These are phyloP conservation scores for Boletus edulis DNA, from an alignment of 768 basidiomycete species.

Conservation along the genomic window DNA sequence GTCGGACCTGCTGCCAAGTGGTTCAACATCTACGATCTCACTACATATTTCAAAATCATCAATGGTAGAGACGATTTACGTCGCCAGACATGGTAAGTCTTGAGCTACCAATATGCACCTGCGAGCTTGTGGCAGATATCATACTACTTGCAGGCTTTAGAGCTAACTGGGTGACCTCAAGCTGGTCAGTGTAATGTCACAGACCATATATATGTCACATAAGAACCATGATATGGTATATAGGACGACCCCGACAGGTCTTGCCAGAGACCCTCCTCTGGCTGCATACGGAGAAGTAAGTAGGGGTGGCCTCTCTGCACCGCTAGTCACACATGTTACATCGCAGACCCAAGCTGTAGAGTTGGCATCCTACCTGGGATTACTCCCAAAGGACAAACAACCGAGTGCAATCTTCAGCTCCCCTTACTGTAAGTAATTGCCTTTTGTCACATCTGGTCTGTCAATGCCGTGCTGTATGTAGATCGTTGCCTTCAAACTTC, in stretches of 20 bases:
- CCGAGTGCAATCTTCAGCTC: constrained; percentile 84
- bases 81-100: constrained; percentile 42
- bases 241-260: constrained; percentile 65
- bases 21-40: neutral
- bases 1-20: too few species aligned
- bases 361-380: constrained; percentile 59
- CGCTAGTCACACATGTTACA: neutral
- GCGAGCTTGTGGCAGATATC: too few species aligned
- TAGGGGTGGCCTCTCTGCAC: too few species aligned
- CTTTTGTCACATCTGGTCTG: neutral
- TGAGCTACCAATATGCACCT: too few species aligned
- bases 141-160: too few species aligned
- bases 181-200: too few species aligned
- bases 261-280: constrained; percentile 70
- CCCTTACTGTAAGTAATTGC: constrained; percentile 61
- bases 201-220: too few species aligned
- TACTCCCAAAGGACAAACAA: constrained; percentile 60
- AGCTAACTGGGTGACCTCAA: constrained; percentile 65
- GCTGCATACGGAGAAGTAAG: constrained; percentile 70
- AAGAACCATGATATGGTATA: too few species aligned
- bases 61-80: constrained; percentile 43
- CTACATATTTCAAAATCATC: neutral
- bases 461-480: constrained; percentile 24
- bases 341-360: constrained; percentile 69
- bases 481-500: constrained; percentile 89